phyloP scores from a whole-genome alignment of 257 asterid genomes.

The Ehretia macrophylla region DNA sequence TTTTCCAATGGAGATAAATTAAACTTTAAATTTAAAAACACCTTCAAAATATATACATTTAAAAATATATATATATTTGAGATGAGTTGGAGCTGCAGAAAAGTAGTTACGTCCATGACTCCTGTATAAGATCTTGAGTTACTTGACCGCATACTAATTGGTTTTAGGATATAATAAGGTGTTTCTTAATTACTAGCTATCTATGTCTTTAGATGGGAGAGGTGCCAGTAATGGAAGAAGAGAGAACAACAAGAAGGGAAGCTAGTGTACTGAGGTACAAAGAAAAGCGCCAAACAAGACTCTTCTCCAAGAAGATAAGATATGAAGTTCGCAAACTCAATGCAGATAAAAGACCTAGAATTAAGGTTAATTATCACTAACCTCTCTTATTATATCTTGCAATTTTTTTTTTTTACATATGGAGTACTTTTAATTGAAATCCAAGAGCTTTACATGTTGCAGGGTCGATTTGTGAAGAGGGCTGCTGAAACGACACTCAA shows the following conservation, averaged over 20 bases:
- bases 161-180: no score
- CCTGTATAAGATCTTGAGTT: no score
- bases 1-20: no score
- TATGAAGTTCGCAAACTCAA: constrained; percentile 73
- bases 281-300: constrained; percentile 57
- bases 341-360: constrained; percentile 68
- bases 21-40: no score
- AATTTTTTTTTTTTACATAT: background rate
- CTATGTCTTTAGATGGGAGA: constrained; percentile 1
- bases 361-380: constrained; percentile 35
- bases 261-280: constrained; percentile 60
- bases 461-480: constrained; percentile 30
- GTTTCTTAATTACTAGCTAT: no score
- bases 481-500: constrained; percentile 9
- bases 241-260: constrained; percentile 31
- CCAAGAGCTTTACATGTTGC: constrained; percentile 26
- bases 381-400: background rate
- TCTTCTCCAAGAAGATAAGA: constrained; percentile 70
- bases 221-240: constrained; percentile 25
- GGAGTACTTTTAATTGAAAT: background rate
- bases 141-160: no score
- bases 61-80: no score
- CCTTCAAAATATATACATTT: no score
- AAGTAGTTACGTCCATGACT: no score
- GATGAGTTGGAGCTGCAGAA: no score